Evolutionary conservation across 495 filamentous ascomycete species (phyloP).

Genomic region (Penicillium bovifimosum): DNA sequence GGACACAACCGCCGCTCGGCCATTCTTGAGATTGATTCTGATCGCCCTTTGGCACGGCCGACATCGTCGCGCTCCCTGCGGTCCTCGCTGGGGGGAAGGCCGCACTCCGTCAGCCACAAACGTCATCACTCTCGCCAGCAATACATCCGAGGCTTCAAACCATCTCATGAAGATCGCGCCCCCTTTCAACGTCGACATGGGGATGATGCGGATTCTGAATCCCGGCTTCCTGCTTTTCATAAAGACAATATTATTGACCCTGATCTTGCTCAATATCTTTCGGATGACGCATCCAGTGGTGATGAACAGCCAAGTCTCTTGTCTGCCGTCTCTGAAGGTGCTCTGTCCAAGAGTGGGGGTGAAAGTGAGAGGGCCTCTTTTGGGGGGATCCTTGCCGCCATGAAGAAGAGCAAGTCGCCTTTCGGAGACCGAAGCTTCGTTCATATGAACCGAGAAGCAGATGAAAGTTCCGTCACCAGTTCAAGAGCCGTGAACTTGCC

Average conservation of each 20-base stretch:
- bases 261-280: slow-evolving; percentile 90
- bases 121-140: slow-evolving; percentile 85
- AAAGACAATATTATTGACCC: slow-evolving; percentile 98
- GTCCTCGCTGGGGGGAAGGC: slow-evolving; percentile 57
- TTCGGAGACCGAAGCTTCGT: slow-evolving; percentile 64
- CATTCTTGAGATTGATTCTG: slow-evolving; percentile 82
- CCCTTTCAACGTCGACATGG: slow-evolving; percentile 76
- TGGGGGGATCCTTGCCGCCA: slow-evolving; percentile 53
- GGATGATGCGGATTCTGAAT: slow-evolving; percentile 58
- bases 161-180: slow-evolving; percentile 68
- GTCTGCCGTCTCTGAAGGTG: slow-evolving; percentile 57
- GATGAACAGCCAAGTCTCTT: slow-evolving; percentile 89
- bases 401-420: slow-evolving; percentile 67
- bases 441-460: slow-evolving; percentile 58
- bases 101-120: slow-evolving; percentile 69
- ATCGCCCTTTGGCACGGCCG: slow-evolving; percentile 67
- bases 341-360: slow-evolving; percentile 41
- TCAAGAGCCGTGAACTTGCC: slow-evolving; percentile 49
- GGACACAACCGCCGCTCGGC: slow-evolving; percentile 78
- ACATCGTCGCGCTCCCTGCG: slow-evolving; percentile 92
- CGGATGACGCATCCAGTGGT: slow-evolving; percentile 86
- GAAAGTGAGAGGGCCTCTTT: slow-evolving; percentile 52
- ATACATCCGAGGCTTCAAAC: slow-evolving; percentile 53
- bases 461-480: slow-evolving; percentile 55
- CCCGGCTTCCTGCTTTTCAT: slow-evolving; percentile 84